These are phyloP conservation scores for Penicillium paneum DNA, from an alignment of 2,329 filamentous ascomycete genomes.

Conservation along the genomic window DNA sequence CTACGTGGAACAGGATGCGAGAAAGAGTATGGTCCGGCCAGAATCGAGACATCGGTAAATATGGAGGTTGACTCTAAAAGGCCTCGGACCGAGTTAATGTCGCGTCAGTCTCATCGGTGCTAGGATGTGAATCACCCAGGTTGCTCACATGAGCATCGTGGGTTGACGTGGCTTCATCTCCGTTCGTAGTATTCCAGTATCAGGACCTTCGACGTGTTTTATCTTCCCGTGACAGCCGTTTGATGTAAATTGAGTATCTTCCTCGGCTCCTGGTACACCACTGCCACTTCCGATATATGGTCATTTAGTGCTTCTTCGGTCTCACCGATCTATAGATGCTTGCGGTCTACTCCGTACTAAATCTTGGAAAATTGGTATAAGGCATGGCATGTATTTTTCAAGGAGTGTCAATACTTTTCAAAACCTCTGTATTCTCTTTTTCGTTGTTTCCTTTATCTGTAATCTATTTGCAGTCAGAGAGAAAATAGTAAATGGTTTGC, in stretches of 20 bases:
- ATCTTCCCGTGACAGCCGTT: slow-evolving; percentile 6
- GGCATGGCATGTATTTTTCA: not conserved
- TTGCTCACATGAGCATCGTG: slow-evolving; percentile 17
- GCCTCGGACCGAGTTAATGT: not conserved
- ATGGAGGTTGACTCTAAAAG: not conserved
- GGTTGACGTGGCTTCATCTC: slow-evolving; percentile 22
- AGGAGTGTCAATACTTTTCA: slow-evolving; percentile 1
- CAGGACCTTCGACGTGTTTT: not conserved
- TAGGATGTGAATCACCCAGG: slow-evolving; percentile 1
- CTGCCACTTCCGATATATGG: not conserved
- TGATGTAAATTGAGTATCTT: not conserved
- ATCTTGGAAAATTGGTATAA: slow-evolving; percentile 3
- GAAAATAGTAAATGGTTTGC: not conserved
- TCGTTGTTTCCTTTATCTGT: not conserved
- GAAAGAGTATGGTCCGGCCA: slow-evolving; percentile 2
- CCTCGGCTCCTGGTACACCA: not conserved
- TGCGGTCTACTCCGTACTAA: not conserved
- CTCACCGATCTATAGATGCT: not conserved
- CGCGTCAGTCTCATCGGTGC: slow-evolving; percentile 13
- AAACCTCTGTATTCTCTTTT: not conserved
- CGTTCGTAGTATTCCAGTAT: slow-evolving; percentile 7
- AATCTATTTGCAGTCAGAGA: slow-evolving; percentile 5
- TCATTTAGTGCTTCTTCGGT: slow-evolving; percentile 6
- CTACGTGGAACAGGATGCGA: slow-evolving; percentile 12
- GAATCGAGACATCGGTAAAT: not conserved